Evolutionary conservation across 768 basidiomycete genomes (phyloP).

Genomic region (Flagelloscypha sp.): DNA sequence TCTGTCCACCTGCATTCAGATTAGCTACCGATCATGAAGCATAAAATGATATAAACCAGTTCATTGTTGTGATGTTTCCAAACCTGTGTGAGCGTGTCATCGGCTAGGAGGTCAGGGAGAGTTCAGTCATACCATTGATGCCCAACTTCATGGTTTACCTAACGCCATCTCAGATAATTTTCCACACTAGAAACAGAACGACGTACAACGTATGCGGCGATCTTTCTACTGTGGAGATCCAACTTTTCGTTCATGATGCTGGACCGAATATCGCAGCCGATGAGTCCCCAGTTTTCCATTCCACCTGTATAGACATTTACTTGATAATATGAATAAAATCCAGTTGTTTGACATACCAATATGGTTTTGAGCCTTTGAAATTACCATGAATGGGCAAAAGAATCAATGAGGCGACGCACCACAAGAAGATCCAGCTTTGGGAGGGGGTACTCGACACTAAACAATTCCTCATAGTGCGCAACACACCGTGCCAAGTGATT

Average conservation of each 20-base stretch:
- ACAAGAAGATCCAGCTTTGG: constrained; percentile 68
- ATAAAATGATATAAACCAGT: too few relatives aligned
- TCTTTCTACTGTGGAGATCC: too few relatives aligned
- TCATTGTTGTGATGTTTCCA: constrained; percentile 63
- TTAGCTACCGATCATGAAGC: too few relatives aligned
- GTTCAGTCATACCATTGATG: too few relatives aligned
- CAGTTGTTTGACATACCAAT: neutral
- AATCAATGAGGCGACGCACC: constrained; percentile 17
- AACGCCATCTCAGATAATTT: constrained; percentile 46
- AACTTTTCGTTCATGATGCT: constrained; percentile 43
- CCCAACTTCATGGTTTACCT: constrained; percentile 54
- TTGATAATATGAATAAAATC: neutral
- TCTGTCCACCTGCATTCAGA: constrained; percentile 44
- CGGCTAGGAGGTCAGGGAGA: too few relatives aligned
- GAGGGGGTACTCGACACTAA: constrained; percentile 62
- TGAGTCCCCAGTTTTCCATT: constrained; percentile 69
- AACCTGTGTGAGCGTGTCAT: too few relatives aligned
- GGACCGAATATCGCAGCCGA: constrained; percentile 51
- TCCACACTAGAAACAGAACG: too few relatives aligned
- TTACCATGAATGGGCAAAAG: constrained; percentile 1
- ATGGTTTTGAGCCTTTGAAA: constrained; percentile 35
- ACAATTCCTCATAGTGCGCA: constrained; percentile 61
- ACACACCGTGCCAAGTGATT: constrained; percentile 51
- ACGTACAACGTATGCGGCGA: too few relatives aligned
- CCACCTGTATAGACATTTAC: constrained; percentile 29